phyloP scores from a whole-genome alignment of 257 asterid species.

The Cruciata laevipes region DNA sequence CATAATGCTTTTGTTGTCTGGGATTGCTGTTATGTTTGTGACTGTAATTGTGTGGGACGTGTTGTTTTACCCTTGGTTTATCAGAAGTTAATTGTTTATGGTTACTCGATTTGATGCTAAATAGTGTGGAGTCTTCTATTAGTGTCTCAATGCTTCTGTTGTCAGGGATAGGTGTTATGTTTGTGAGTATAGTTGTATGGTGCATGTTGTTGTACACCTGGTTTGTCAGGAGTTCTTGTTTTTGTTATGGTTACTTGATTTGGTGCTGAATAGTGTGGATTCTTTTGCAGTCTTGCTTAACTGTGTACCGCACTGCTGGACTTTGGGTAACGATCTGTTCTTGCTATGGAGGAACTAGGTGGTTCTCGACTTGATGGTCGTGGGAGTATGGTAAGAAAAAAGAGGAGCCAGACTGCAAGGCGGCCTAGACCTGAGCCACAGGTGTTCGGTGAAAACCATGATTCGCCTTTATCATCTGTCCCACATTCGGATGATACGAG shows the following conservation, averaged over 20 bases:
- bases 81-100: too few relatives aligned
- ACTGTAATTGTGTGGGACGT: too few relatives aligned
- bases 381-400: slow-evolving; percentile 47
- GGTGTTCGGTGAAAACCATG: slow-evolving; percentile 31
- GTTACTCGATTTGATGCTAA: neutral
- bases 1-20: neutral
- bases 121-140: neutral
- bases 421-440: slow-evolving; percentile 67
- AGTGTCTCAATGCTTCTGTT: too few relatives aligned
- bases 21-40: neutral
- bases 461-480: slow-evolving; percentile 47
- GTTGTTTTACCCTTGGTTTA: too few relatives aligned
- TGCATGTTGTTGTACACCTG: neutral
- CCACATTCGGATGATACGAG: slow-evolving; percentile 55
- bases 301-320: neutral
- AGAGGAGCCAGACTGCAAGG: slow-evolving; percentile 68
- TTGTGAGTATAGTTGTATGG: neutral
- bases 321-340: slow-evolving; percentile 2
- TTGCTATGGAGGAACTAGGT: slow-evolving; percentile 59
- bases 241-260: neutral
- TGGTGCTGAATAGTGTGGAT: neutral
- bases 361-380: slow-evolving; percentile 43
- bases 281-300: slow-evolving; percentile 3
- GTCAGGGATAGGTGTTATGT: neutral
- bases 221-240: neutral